Conservation (phyloP, 1,284 basidiomycete genomes). For the Sphaerobolus stellatus region DNA sequence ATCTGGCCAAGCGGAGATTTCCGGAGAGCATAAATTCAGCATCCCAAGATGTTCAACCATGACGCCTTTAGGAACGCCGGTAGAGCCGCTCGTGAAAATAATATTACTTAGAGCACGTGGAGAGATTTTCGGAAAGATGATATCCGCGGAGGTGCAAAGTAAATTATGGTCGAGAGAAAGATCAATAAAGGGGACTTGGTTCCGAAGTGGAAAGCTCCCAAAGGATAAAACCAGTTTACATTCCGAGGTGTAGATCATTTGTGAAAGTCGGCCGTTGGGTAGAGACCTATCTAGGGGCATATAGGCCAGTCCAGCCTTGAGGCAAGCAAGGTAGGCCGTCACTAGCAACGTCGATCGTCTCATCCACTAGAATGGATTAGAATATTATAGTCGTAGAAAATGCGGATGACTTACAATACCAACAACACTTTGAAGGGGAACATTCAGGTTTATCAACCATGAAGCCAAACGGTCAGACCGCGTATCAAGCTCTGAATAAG, state of each 20-base stretch:
- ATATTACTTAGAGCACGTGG: no score
- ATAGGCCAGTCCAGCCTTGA: constrained; percentile 30
- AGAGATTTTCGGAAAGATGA: no score
- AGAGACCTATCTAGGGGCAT: background rate
- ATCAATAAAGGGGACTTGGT: background rate
- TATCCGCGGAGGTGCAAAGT: background rate
- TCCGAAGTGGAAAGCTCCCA: background rate
- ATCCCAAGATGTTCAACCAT: no score
- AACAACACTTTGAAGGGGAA: constrained; percentile 25
- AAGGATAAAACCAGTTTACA: background rate
- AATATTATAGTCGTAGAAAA: constrained; percentile 21
- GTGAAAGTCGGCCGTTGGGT: background rate
- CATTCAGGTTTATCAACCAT: constrained; percentile 25
- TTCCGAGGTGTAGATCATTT: background rate
- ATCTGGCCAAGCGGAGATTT: no score
- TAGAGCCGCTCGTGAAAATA: background rate
- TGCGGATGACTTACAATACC: constrained; percentile 30
- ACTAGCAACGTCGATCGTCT: constrained; percentile 18
- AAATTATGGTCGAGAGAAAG: background rate
- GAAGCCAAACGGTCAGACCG: constrained; percentile 27
- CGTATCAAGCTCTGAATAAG: constrained; percentile 27
- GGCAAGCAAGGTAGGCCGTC: constrained; percentile 30
- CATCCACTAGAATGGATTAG: background rate
- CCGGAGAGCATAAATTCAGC: no score
- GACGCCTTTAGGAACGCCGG: constrained; percentile 6